These are phyloP conservation scores for Laguncularia racemosa DNA, from an alignment of 345 rosid genomes.

Conservation along the genomic window DNA sequence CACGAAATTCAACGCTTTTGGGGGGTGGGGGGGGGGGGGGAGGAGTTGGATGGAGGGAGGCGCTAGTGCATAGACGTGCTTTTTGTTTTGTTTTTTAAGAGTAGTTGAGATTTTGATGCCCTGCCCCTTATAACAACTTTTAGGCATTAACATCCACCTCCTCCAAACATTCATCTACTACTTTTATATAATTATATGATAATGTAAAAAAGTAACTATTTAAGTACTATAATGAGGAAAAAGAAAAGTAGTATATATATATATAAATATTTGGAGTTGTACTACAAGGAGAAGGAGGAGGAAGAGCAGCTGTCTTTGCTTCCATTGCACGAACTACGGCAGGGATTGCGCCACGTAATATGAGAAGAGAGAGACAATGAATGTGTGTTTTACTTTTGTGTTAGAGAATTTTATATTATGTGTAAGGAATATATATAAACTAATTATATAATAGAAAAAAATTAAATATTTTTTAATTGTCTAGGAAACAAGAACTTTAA, in stretches of 20 bases:
- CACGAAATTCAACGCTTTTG: conserved; percentile 51
- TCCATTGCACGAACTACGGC: conserved; percentile 7
- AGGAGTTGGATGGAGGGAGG: background rate
- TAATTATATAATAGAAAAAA: too few relatives aligned
- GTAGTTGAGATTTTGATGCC: conserved; percentile 25
- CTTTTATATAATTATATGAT: too few relatives aligned
- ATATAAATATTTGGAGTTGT: too few relatives aligned
- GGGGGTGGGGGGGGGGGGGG: background rate
- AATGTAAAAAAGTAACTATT: too few relatives aligned
- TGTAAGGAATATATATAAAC: too few relatives aligned
- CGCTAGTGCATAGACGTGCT: conserved; percentile 13
- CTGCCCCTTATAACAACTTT: background rate
- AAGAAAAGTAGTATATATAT: too few relatives aligned
- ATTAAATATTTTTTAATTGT: too few relatives aligned
- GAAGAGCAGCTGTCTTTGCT: background rate
- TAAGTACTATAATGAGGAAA: too few relatives aligned
- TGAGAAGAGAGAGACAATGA: background rate
- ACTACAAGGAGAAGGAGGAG: background rate
- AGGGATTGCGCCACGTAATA: conserved; percentile 8
- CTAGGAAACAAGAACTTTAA: too few relatives aligned
- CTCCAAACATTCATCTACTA: too few relatives aligned
- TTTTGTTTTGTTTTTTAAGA: conserved; percentile 9
- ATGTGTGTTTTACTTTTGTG: background rate
- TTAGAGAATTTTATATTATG: too few relatives aligned
- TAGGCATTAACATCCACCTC: too few relatives aligned